Evolutionary conservation across 1,284 basidiomycete species (phyloP).

Genomic region (Ganoderma resinaceum): DNA sequence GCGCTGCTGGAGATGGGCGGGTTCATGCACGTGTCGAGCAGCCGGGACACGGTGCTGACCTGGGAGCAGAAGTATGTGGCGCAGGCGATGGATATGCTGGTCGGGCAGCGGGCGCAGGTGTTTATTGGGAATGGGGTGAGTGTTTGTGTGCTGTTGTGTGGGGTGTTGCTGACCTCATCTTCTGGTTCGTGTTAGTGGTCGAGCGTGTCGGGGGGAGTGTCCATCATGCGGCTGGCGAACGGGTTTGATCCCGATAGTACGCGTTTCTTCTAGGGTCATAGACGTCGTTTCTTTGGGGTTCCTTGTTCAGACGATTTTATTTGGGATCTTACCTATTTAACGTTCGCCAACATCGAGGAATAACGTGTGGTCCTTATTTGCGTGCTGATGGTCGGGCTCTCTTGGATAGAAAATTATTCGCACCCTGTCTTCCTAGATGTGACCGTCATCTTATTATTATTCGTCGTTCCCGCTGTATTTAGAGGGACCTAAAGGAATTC

Average conservation of each 20-base stretch:
- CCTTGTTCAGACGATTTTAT: background rate
- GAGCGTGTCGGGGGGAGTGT: constrained; percentile 62
- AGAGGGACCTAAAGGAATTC: too few species aligned
- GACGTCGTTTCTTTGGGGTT: background rate
- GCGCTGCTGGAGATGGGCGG: constrained; percentile 40
- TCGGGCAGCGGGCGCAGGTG: constrained; percentile 51
- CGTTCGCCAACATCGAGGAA: too few species aligned
- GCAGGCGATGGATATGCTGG: constrained; percentile 53
- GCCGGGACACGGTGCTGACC: constrained; percentile 45
- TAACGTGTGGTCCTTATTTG: too few species aligned
- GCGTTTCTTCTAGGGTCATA: constrained; percentile 34
- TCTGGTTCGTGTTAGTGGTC: constrained; percentile 55
- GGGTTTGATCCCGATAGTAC: constrained; percentile 34
- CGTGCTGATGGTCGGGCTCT: too few species aligned
- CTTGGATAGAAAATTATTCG: too few species aligned
- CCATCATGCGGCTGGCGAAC: constrained; percentile 59
- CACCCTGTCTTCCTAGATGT: too few species aligned
- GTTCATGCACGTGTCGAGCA: constrained; percentile 40
- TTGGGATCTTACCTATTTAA: too few species aligned
- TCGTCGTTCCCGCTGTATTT: too few species aligned
- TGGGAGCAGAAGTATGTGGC: constrained; percentile 49
- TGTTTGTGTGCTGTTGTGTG: background rate
- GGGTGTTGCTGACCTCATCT: background rate
- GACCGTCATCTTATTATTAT: too few species aligned
- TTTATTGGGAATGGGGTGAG: constrained; percentile 57